phyloP scores from a whole-genome alignment of 352 stramenopile genomes.

The Globisporangium paroecandrum region DNA sequence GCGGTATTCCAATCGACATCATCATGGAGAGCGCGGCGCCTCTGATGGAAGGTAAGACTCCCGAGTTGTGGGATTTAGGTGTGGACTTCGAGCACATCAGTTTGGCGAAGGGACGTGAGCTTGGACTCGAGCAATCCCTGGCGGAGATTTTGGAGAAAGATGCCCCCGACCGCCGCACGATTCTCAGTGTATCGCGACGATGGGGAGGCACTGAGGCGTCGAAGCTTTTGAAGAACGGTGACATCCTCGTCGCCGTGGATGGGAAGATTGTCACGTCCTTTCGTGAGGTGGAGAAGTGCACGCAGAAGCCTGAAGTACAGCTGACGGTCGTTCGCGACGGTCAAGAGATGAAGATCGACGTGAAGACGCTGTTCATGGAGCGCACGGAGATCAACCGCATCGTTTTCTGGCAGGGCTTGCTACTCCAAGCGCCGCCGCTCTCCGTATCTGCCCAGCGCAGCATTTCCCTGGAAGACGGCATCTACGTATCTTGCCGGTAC shows the following conservation, averaged over 20 bases:
- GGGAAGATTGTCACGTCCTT: conserved; percentile 84
- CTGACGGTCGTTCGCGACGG: conserved; percentile 87
- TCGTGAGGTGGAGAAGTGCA: conserved; percentile 75
- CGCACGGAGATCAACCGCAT: conserved; percentile 89
- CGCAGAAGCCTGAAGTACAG: conserved; percentile 72
- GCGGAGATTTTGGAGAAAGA: conserved; percentile 75
- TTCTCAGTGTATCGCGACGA: conserved; percentile 73
- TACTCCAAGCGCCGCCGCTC: conserved; percentile 86
- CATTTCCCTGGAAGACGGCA: conserved; percentile 78
- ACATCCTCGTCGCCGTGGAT: conserved; percentile 86
- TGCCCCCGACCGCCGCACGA: conserved; percentile 62
- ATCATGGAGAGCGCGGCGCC: conserved; percentile 84
- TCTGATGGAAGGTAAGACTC: conserved; percentile 64
- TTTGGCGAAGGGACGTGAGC: conserved; percentile 84
- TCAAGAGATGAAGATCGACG: conserved; percentile 53
- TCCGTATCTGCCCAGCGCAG: conserved; percentile 82
- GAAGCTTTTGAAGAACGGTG: conserved; percentile 72
- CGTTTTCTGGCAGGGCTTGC: conserved; percentile 88
- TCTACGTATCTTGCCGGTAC: conserved; percentile 87
- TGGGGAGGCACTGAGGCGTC: conserved; percentile 74
- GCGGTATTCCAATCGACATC: conserved; percentile 83
- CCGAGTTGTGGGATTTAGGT: conserved; percentile 76
- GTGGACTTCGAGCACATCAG: conserved; percentile 88
- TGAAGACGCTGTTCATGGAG: conserved; percentile 81
- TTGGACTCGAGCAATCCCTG: conserved; percentile 79